phyloP scores from a whole-genome alignment of 2,329 filamentous ascomycete genomes.

The Periconia sp. region DNA sequence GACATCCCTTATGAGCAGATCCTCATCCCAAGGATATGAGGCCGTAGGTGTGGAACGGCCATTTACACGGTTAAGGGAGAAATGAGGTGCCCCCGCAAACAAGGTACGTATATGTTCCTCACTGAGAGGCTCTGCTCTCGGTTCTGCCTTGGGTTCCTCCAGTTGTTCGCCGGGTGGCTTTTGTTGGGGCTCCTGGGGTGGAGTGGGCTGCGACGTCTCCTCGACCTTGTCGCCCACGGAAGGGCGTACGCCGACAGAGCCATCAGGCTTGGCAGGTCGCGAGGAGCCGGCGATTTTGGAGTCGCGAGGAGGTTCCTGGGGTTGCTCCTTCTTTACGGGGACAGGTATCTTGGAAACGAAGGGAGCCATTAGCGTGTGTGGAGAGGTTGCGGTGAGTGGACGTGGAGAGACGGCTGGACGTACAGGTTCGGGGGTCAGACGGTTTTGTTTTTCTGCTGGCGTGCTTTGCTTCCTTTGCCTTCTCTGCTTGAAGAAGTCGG shows the following conservation, averaged over 20 bases:
- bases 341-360: conserved; percentile 18
- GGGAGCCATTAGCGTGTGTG: conserved; percentile 19
- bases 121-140: conserved; percentile 22
- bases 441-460: conserved; percentile 12
- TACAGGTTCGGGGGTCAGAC: conserved; percentile 11
- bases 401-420: conserved; percentile 7
- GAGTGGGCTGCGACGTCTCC: conserved; percentile 13
- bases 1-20: conserved; percentile 61
- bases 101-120: conserved; percentile 66
- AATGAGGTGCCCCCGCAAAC: conserved; percentile 76
- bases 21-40: conserved; percentile 68
- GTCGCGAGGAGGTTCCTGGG: conserved; percentile 12
- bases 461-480: conserved; percentile 23
- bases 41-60: conserved; percentile 64
- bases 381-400: conserved; percentile 2
- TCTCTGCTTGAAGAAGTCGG: conserved; percentile 32
- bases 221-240: conserved; percentile 14
- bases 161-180: not conserved
- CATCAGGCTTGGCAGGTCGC: conserved; percentile 11
- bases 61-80: conserved; percentile 64
- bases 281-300: conserved; percentile 18
- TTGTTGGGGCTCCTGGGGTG: conserved; percentile 10
- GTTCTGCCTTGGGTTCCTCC: conserved; percentile 8
- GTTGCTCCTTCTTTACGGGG: conserved; percentile 7
- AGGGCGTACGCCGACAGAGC: conserved; percentile 12